A percentile compares a stretch with the other conserved stretches of the same genome.
phyloP scores from a whole-genome alignment of 805 yeast species.

The Candida gorgasii region DNA sequence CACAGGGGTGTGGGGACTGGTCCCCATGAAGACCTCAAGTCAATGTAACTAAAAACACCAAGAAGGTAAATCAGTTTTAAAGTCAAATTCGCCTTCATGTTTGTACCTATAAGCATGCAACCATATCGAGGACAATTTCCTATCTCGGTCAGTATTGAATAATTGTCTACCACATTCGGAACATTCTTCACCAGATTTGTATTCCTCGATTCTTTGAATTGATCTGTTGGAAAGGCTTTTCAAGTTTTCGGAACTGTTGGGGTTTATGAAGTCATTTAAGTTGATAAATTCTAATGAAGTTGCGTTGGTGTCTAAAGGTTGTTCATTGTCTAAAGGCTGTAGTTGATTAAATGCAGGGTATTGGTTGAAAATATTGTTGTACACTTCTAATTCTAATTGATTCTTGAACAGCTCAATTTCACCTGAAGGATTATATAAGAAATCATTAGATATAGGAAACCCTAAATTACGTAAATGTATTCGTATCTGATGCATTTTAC shows the following conservation, averaged over 20 bases:
- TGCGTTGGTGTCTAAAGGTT: not conserved
- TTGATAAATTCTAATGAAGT: constrained; percentile 4
- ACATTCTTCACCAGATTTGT: constrained; percentile 31
- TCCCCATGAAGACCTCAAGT: too few relatives aligned
- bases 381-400: constrained; percentile 25
- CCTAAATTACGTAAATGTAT: constrained; percentile 63
- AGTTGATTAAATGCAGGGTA: constrained; percentile 5
- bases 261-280: constrained; percentile 5
- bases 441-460: constrained; percentile 84
- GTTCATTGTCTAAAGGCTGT: not conserved
- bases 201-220: constrained; percentile 25
- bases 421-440: constrained; percentile 27
- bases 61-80: constrained; percentile 44
- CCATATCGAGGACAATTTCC: constrained; percentile 34
- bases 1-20: too few relatives aligned
- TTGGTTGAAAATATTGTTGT: constrained; percentile 19
- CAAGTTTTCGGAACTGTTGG: constrained; percentile 16
- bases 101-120: constrained; percentile 44
- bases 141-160: constrained; percentile 28
- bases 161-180: constrained; percentile 33
- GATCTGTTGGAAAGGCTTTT: constrained; percentile 23
- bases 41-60: constrained; percentile 45
- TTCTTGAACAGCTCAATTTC: constrained; percentile 20
- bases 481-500: constrained; percentile 58
- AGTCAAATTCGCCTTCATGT: constrained; percentile 28